A percentile compares a stretch with the other conserved stretches of the same genome.
These are phyloP conservation scores for Didymella lethalis DNA, from an alignment of 2,329 filamentous ascomycete species.

Conservation along the genomic window DNA sequence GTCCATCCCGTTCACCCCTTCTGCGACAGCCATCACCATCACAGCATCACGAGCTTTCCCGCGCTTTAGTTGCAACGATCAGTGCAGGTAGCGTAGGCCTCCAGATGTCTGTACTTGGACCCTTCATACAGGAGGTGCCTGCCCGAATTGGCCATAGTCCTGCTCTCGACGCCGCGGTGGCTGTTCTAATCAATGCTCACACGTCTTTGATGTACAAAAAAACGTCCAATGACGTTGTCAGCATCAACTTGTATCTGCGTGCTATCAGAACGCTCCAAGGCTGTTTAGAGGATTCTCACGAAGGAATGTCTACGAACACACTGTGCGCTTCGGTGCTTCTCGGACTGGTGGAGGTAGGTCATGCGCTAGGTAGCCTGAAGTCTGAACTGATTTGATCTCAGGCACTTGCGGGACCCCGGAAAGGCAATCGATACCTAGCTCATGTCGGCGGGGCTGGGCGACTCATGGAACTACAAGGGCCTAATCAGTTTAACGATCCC, in stretches of 20 bases:
- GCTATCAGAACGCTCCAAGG: slow-evolving; percentile 42
- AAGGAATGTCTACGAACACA: slow-evolving; percentile 45
- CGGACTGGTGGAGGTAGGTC: slow-evolving; percentile 43
- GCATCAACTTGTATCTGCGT: slow-evolving; percentile 39
- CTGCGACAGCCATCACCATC: slow-evolving; percentile 37
- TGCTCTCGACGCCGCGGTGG: slow-evolving; percentile 44
- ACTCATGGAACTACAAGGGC: slow-evolving; percentile 45
- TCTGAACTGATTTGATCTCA: slow-evolving; percentile 7
- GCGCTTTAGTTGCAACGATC: slow-evolving; percentile 38
- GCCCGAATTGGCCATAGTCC: slow-evolving; percentile 42
- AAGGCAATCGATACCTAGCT: slow-evolving; percentile 43
- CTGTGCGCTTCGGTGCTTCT: slow-evolving; percentile 46
- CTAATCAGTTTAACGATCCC: slow-evolving; percentile 33
- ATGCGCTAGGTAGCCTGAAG: background rate
- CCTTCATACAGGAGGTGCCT: slow-evolving; percentile 44
- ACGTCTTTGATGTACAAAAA: slow-evolving; percentile 38
- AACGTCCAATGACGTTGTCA: slow-evolving; percentile 33
- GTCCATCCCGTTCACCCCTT: slow-evolving; percentile 28
- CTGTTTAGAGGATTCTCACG: slow-evolving; percentile 38
- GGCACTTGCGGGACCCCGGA: slow-evolving; percentile 44
- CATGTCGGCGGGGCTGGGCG: slow-evolving; percentile 46
- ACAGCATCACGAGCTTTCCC: slow-evolving; percentile 38
- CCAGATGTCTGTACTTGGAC: slow-evolving; percentile 43
- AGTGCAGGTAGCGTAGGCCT: slow-evolving; percentile 40
- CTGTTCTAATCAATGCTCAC: slow-evolving; percentile 42